Percentiles rank a stretch among this genome's conserved stretches.
phyloP scores from a whole-genome alignment of 441 rosid genomes.

The Geranium incanum region DNA sequence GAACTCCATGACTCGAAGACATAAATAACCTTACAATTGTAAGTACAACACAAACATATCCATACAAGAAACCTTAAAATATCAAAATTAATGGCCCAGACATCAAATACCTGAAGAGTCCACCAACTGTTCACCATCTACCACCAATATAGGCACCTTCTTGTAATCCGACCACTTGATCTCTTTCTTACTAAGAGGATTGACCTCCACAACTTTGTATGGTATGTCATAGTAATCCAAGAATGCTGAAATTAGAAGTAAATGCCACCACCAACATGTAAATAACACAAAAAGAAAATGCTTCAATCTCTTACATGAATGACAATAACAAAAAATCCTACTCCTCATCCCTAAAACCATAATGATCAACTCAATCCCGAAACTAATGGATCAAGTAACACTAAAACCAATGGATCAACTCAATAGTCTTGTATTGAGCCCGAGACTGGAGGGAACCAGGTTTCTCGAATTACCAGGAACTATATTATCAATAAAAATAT shows the following conservation, averaged over 20 bases:
- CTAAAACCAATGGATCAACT: not conserved
- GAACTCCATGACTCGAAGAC: not conserved
- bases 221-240: constrained; percentile 28
- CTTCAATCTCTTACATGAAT: not conserved
- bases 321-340: not conserved
- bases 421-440: no score
- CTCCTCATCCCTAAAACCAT: not conserved
- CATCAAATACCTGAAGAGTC: constrained; percentile 24
- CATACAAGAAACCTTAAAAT: not conserved
- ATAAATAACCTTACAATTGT: not conserved
- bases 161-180: constrained; percentile 26
- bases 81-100: constrained; percentile 1
- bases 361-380: not conserved
- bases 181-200: constrained; percentile 28
- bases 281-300: not conserved
- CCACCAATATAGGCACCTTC: constrained; percentile 28
- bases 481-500: no score
- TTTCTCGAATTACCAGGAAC: no score
- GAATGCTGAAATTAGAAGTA: constrained; percentile 20
- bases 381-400: not conserved
- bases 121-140: constrained; percentile 24
- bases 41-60: not conserved
- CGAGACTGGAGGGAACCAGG: no score
- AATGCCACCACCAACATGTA: not conserved
- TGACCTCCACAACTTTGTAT: constrained; percentile 28